Evolutionary conservation across 352 stramenopile species (phyloP).

Genomic region (Phytophthora quininea): DNA sequence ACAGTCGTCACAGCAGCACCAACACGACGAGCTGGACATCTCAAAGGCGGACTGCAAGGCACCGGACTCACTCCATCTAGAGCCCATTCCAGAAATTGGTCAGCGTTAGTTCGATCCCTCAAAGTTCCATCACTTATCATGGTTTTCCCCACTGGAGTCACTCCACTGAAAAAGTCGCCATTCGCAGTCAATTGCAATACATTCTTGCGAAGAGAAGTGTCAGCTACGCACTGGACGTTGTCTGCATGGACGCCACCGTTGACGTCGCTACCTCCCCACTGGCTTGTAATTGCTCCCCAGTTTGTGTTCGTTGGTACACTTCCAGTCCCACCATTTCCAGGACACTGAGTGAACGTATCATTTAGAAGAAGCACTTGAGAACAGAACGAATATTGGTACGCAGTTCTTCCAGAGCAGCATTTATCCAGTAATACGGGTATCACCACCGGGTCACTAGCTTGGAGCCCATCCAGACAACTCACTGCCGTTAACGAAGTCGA

Average conservation of each 20-base stretch:
- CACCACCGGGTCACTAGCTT: constrained; percentile 40
- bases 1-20: constrained; percentile 59
- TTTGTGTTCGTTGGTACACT: constrained; percentile 41
- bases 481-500: constrained; percentile 45
- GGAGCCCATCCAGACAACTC: constrained; percentile 60
- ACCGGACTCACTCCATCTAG: constrained; percentile 49
- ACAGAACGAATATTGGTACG: constrained; percentile 49
- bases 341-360: constrained; percentile 56
- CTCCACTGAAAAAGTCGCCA: constrained; percentile 53
- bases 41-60: constrained; percentile 45
- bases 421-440: constrained; percentile 42
- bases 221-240: constrained; percentile 52
- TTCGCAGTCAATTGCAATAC: constrained; percentile 56
- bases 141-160: constrained; percentile 38
- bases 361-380: constrained; percentile 55
- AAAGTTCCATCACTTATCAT: constrained; percentile 22
- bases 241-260: constrained; percentile 66
- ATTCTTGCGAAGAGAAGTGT: constrained; percentile 34
- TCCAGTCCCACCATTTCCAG: constrained; percentile 17
- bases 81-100: constrained; percentile 59
- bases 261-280: constrained; percentile 64
- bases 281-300: constrained; percentile 50
- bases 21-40: constrained; percentile 54
- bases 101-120: constrained; percentile 38
- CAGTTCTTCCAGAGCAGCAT: constrained; percentile 59